Conservation (phyloP, 345 rosid genomes). For the Zanthoxylum bungeanum region DNA sequence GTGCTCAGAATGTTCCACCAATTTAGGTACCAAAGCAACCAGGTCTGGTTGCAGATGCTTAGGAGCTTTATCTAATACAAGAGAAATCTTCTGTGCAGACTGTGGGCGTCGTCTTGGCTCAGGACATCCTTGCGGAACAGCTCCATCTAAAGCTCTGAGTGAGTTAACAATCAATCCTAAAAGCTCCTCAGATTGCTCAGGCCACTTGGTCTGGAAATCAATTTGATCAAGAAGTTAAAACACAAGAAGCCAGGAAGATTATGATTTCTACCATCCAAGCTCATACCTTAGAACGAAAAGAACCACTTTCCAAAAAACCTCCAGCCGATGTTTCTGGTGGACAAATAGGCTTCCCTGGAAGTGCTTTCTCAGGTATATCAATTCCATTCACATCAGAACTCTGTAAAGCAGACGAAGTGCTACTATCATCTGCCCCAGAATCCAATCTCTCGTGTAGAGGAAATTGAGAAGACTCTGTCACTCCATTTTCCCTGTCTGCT, state of each 20-base stretch:
- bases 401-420: slow-evolving; percentile 63
- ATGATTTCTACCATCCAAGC: slow-evolving; percentile 12
- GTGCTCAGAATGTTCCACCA: slow-evolving; percentile 97
- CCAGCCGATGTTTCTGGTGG: slow-evolving; percentile 66
- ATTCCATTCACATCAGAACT: slow-evolving; percentile 61
- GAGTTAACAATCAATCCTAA: slow-evolving; percentile 94
- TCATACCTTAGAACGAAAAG: slow-evolving; percentile 71
- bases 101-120: slow-evolving; percentile 94
- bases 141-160: slow-evolving; percentile 90
- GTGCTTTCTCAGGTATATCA: slow-evolving; percentile 45
- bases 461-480: slow-evolving; percentile 52
- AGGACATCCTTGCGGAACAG: slow-evolving; percentile 91
- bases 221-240: slow-evolving; percentile 22
- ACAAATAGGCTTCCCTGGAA: slow-evolving; percentile 53
- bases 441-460: slow-evolving; percentile 70
- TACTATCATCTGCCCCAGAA: slow-evolving; percentile 62
- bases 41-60: slow-evolving; percentile 86
- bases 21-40: slow-evolving; percentile 90
- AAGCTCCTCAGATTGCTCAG: slow-evolving; percentile 98
- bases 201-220: slow-evolving; percentile 87
- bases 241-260: slow-evolving; percentile 17
- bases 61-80: slow-evolving; percentile 94
- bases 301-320: slow-evolving; percentile 51
- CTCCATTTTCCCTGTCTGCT: slow-evolving; percentile 65
- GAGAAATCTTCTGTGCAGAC: slow-evolving; percentile 90